Percentiles rank a stretch among this genome's conserved stretches.
Evolutionary conservation across 2,329 filamentous ascomycete species (phyloP).

Genomic region (Acephala macrosclerotiorum): DNA sequence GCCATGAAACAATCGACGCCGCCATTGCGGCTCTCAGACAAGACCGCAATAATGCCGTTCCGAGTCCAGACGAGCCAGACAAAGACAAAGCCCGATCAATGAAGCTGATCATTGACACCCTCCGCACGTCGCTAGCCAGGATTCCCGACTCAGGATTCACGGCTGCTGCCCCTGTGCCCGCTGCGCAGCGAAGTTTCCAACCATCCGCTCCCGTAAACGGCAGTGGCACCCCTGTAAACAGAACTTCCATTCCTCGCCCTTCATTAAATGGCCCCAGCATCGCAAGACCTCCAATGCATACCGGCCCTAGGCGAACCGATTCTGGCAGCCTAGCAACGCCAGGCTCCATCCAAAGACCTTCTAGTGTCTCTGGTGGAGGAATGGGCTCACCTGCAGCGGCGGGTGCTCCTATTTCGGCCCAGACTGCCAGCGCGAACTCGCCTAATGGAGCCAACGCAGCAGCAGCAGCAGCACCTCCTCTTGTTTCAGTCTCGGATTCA

Average conservation of each 20-base stretch:
- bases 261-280: not conserved
- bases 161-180: not conserved
- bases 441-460: constrained; percentile 13
- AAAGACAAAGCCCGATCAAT: not conserved
- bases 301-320: not conserved
- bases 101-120: not conserved
- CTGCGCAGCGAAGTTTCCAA: not conserved
- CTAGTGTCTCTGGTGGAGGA: not conserved
- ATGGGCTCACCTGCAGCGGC: not conserved
- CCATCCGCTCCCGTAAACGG: not conserved
- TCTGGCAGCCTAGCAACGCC: constrained; percentile 6
- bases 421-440: constrained; percentile 1
- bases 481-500: not conserved
- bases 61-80: not conserved
- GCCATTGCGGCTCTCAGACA: not conserved
- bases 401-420: not conserved
- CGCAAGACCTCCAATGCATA: constrained; percentile 2
- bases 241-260: not conserved
- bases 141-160: not conserved
- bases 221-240: not conserved
- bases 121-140: not conserved
- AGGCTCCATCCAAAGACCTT: not conserved
- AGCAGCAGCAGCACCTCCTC: constrained; percentile 1
- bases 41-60: not conserved
- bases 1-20: not conserved